Evolutionary conservation across 2,329 filamentous ascomycete species (phyloP).

Genomic region (Pseudofabraea citricarpa): DNA sequence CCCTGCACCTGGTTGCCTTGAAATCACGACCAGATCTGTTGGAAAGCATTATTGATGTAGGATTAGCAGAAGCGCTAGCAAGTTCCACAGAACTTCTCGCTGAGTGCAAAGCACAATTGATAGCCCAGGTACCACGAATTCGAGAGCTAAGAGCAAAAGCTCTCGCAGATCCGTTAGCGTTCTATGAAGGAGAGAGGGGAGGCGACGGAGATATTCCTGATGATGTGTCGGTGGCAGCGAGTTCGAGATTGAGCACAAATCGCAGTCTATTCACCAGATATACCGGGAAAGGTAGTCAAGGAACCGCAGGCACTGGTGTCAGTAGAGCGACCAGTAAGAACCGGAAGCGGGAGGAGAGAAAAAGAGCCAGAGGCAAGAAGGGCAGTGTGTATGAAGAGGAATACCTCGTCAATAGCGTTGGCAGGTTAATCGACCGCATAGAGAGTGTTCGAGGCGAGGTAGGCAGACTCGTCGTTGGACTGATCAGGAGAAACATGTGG

Average conservation of each 20-base stretch:
- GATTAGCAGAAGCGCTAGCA: slow-evolving; percentile 75
- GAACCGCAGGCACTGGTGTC: slow-evolving; percentile 67
- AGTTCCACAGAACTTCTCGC: slow-evolving; percentile 86
- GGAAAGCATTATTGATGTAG: slow-evolving; percentile 62
- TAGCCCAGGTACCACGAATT: slow-evolving; percentile 81
- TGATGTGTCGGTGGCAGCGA: slow-evolving; percentile 83
- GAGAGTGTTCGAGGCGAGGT: slow-evolving; percentile 70
- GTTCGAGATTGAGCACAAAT: slow-evolving; percentile 72
- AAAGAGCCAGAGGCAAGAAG: slow-evolving; percentile 90
- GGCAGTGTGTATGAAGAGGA: slow-evolving; percentile 98
- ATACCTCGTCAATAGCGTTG: slow-evolving; percentile 86
- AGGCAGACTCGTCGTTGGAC: slow-evolving; percentile 66
- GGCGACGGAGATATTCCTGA: slow-evolving; percentile 73
- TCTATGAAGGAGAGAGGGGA: slow-evolving; percentile 74
- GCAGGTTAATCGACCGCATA: slow-evolving; percentile 76
- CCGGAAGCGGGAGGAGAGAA: slow-evolving; percentile 84
- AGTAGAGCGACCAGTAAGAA: slow-evolving; percentile 84
- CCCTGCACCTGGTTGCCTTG: slow-evolving; percentile 68
- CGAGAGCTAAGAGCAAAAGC: slow-evolving; percentile 78
- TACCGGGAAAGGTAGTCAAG: slow-evolving; percentile 54
- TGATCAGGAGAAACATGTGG: slow-evolving; percentile 78
- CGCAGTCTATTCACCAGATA: slow-evolving; percentile 93
- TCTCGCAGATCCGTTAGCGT: slow-evolving; percentile 77
- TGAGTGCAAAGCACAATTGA: slow-evolving; percentile 83
- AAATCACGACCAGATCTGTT: slow-evolving; percentile 60